Percentiles rank a stretch among this genome's conserved stretches.
Conservation (phyloP, 176 grass and related monocot species). For the Eleusine coracana region DNA sequence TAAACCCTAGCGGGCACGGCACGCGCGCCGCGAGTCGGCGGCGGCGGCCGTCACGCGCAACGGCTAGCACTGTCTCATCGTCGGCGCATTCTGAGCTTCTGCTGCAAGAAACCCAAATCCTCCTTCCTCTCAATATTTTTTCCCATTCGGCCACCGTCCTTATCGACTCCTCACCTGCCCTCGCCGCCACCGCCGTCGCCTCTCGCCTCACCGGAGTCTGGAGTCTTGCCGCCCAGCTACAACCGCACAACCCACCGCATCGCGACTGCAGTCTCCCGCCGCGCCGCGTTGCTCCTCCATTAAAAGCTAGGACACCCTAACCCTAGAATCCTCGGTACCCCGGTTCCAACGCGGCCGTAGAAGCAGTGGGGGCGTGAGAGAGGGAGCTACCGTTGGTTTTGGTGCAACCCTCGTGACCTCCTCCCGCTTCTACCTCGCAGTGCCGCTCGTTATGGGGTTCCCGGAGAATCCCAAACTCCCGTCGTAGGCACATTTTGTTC, state of each 20-base stretch:
- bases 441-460: background rate
- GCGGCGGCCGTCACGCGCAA: constrained; percentile 4
- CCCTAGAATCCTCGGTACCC: background rate
- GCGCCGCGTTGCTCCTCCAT: background rate
- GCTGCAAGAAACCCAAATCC: constrained; percentile 22
- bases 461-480: background rate
- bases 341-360: constrained; percentile 4
- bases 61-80: background rate
- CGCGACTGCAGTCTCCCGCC: background rate
- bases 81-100: constrained; percentile 16
- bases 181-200: background rate
- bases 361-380: constrained; percentile 38
- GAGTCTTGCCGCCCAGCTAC: background rate
- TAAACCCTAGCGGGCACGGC: background rate
- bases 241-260: background rate
- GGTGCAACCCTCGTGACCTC: constrained; percentile 41
- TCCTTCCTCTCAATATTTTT: background rate
- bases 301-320: background rate
- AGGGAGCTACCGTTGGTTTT: constrained; percentile 28
- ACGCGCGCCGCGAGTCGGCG: background rate
- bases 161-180: background rate
- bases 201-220: background rate
- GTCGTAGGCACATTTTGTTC: constrained; percentile 7
- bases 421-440: constrained; percentile 13
- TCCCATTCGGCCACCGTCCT: background rate